Percentiles rank a stretch among this genome's conserved stretches.
Conservation (phyloP, 371 early-diverging fungal species). For the Mucor indicus region DNA sequence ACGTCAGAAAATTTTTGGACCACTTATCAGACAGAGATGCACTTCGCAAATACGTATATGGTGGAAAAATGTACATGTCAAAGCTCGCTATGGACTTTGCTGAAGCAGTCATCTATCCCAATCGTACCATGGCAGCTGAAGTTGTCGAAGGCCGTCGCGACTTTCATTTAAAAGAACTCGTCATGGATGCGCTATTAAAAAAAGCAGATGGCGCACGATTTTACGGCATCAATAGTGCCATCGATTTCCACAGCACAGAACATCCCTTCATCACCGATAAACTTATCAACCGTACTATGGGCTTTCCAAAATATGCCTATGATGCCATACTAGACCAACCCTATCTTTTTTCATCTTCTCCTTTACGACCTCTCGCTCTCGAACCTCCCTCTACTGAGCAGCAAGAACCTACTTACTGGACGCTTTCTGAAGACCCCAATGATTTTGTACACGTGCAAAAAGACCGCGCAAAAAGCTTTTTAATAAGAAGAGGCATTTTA, state of each 20-base stretch:
- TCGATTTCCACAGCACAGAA: constrained; percentile 46
- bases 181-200: constrained; percentile 53
- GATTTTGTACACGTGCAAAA: constrained; percentile 46
- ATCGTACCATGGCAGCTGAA: constrained; percentile 53
- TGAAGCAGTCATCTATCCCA: constrained; percentile 56
- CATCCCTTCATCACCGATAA: constrained; percentile 55
- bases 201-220: constrained; percentile 51
- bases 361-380: constrained; percentile 8
- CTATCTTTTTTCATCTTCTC: constrained; percentile 5
- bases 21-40: constrained; percentile 1
- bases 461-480: constrained; percentile 48
- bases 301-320: constrained; percentile 45
- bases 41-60: constrained; percentile 43
- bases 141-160: constrained; percentile 59
- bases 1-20: constrained; percentile 54
- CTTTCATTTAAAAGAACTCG: constrained; percentile 61
- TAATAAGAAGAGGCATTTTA: constrained; percentile 46
- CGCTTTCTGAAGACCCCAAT: constrained; percentile 22
- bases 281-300: constrained; percentile 34
- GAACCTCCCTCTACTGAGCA: constrained; percentile 8
- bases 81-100: constrained; percentile 57
- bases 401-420: constrained; percentile 30
- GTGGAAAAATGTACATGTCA: constrained; percentile 59
- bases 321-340: constrained; percentile 22
- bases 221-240: constrained; percentile 61